phyloP scores from a whole-genome alignment of 2,329 filamentous ascomycete genomes.

The Arthrobotrys sphaeroides region DNA sequence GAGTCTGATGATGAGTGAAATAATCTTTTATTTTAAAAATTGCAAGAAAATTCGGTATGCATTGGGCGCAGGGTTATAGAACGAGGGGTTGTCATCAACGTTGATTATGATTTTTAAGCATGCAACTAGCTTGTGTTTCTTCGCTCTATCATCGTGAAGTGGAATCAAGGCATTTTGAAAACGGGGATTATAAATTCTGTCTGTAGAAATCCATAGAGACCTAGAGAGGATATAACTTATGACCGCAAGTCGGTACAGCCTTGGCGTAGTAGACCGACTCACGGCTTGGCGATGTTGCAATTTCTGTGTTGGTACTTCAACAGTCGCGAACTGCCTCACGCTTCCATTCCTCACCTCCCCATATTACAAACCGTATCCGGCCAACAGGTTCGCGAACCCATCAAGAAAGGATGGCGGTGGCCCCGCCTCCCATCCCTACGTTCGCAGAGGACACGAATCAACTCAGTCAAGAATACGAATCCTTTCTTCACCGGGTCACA shows the following conservation, averaged over 20 bases:
- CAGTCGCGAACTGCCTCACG: slow-evolving; percentile 1
- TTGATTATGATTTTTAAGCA: slow-evolving; percentile 4
- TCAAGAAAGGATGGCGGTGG: slow-evolving; percentile 15
- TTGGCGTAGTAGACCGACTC: too few species aligned
- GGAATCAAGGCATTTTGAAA: neutral
- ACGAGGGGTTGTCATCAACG: neutral
- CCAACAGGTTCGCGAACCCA: slow-evolving; percentile 6
- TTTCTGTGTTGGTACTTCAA: slow-evolving; percentile 7
- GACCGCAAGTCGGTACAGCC: too few species aligned
- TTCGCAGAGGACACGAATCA: slow-evolving; percentile 48
- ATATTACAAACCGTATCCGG: neutral
- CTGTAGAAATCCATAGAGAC: too few species aligned
- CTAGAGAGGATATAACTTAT: too few species aligned
- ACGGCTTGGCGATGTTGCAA: slow-evolving; percentile 32
- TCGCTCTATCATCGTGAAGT: neutral
- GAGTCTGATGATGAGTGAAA: slow-evolving; percentile 23
- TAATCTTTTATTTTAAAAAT: too few species aligned
- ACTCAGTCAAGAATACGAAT: slow-evolving; percentile 40
- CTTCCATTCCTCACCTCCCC: neutral
- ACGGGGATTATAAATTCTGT: neutral
- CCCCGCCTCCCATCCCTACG: slow-evolving; percentile 31
- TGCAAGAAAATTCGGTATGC: too few species aligned
- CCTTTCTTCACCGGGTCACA: slow-evolving; percentile 35
- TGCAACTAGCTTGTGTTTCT: neutral
- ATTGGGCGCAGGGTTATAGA: slow-evolving; percentile 14